Conservation (phyloP, 257 asterid genomes). For the Handroanthus guayacan region DNA sequence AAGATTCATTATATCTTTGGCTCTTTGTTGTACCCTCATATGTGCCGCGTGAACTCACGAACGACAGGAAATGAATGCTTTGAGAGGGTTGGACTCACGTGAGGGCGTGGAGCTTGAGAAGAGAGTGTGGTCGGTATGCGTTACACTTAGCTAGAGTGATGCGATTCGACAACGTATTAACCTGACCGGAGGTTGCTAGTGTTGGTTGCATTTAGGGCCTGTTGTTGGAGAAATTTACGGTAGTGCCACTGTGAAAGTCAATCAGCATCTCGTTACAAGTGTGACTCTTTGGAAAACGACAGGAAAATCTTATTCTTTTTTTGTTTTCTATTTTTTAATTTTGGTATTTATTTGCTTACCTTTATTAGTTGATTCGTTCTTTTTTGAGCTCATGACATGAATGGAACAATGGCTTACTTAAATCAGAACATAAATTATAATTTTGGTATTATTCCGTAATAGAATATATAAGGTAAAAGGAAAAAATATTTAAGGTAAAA, state of each 20-base stretch:
- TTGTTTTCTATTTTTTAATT: neutral
- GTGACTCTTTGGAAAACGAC: constrained; percentile 6
- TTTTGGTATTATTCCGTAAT: too few relatives aligned
- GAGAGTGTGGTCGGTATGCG: neutral
- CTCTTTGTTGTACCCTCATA: neutral
- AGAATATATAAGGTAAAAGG: too few relatives aligned
- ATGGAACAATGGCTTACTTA: neutral
- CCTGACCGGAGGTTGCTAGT: constrained; percentile 17
- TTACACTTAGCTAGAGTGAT: constrained; percentile 14
- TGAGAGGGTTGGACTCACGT: neutral
- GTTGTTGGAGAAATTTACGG: constrained; percentile 16
- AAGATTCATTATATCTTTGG: constrained; percentile 26
- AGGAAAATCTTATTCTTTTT: neutral
- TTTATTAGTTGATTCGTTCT: neutral
- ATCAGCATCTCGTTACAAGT: neutral
- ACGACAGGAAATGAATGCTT: neutral
- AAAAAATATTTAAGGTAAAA: too few relatives aligned
- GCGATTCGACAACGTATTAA: constrained; percentile 41
- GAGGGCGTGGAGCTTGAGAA: neutral
- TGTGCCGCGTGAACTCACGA: constrained; percentile 22
- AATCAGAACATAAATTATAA: too few relatives aligned
- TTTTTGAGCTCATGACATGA: neutral
- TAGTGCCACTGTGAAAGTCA: constrained; percentile 43
- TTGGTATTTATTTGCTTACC: neutral
- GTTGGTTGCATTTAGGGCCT: constrained; percentile 35